phyloP scores from a whole-genome alignment of 192 early-diverging fungal genomes.

The Jimgerdemannia flammicorona region DNA sequence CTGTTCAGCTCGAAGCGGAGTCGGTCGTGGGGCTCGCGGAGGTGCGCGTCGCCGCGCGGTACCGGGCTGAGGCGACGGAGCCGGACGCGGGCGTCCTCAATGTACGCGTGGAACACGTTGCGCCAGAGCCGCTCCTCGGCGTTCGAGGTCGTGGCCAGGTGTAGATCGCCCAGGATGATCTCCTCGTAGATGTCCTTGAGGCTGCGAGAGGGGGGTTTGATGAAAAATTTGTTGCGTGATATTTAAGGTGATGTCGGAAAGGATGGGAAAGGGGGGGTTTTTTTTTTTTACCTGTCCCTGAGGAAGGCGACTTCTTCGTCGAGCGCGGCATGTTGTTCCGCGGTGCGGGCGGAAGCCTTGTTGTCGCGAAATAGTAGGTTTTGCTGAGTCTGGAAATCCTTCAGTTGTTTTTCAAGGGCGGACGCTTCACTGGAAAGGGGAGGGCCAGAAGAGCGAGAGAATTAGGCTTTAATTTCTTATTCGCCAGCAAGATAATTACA shows the following conservation, averaged over 20 bases:
- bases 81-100: constrained; percentile 45
- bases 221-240: too few relatives aligned
- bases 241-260: too few relatives aligned
- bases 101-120: constrained; percentile 49
- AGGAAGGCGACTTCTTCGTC: background rate
- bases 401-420: constrained; percentile 32
- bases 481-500: too few relatives aligned
- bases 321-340: constrained; percentile 5
- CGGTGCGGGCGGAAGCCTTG: constrained; percentile 22
- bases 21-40: constrained; percentile 19
- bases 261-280: too few relatives aligned
- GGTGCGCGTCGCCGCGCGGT: too few relatives aligned
- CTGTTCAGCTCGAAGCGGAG: constrained; percentile 35
- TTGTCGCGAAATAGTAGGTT: constrained; percentile 18
- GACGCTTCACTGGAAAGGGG: constrained; percentile 21
- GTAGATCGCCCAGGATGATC: constrained; percentile 39
- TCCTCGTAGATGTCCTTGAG: constrained; percentile 45
- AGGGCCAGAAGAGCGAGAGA: background rate
- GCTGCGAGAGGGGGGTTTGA: constrained; percentile 23
- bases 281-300: constrained; percentile 11
- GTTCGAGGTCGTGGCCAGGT: constrained; percentile 41
- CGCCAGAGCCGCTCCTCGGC: constrained; percentile 58
- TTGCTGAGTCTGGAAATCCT: constrained; percentile 25
- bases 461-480: too few relatives aligned
- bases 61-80: constrained; percentile 26